Evolutionary conservation across 2,329 filamentous ascomycete genomes (phyloP), one percentile per base, ranked within the genome.

Genomic region (Botrytis galanthina): DNA sequence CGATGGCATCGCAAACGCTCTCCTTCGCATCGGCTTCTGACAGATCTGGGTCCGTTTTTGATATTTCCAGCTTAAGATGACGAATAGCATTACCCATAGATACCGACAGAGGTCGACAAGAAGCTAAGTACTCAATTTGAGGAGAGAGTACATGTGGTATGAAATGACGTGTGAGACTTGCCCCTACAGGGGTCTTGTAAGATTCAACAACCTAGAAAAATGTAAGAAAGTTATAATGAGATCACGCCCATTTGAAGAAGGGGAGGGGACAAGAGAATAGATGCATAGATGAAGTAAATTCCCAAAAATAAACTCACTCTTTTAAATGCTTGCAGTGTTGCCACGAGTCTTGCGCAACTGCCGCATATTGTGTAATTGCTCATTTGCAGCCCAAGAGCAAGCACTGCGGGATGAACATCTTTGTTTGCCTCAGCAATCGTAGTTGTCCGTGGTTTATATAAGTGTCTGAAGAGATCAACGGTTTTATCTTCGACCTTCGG

Each of bases 81-180:
- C 96, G 90, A 81, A 99, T 97, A 51, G 94, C 94, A 82, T 98
- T 99, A 75, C 96, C 96, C 91, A 98, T 97, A 75, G 93, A 94
- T 83, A 97, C 96, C 77, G 93, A 97, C 84, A 99, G 93, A 48
- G 96, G 95, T n/a, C 96, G 91, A 80, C 95, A 98, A 77, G 94
- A 94, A 74, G 93, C 93, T 75, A 99, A 88, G 81, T 97, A 98
- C 77, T 97, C 94, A 80, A 99, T 98, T 83, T 99, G 96, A 54
- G 95, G 93, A 80, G 94, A 96, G 74, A 99, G 90, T 76, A 94
- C 91, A 82, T 98, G 94, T 18, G 93, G 92, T 46, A 94, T 96
- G 79, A 99, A 91, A 84, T 99, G 95, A 48, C 96, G 91, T 32
- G 94, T 92, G 60, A 99, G 88, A 59, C 94, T 95, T 73, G 91